Base-by-base conservation (phyloP, 495 filamentous ascomycete genomes). In the Cryomyces minteri region DNA sequence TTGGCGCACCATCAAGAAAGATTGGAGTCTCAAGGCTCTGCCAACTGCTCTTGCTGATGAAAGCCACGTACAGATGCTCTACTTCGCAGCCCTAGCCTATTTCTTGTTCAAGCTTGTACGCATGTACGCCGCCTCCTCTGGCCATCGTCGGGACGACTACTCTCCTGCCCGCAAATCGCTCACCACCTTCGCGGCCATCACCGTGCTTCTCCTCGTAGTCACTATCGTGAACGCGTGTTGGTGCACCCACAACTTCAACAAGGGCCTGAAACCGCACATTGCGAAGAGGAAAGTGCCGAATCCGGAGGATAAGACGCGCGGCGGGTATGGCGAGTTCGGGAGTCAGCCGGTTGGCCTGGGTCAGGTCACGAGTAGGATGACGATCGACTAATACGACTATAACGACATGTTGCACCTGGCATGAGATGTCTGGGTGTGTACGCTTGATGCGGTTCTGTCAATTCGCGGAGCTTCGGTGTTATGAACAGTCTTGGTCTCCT, bases 51-150 rank as follows among this genome's bases (percentile, higher is more conserved):
- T 47, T 30, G 1, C 18, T 25, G 18, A 25, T 25, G 18, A 25
- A 25, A 25, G 18, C 18, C 18, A 25, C 34, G 42, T 38, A 36
- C 50, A 76, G 73, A 57, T 86, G 39, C 70, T 94, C 14, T 92
- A 94, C 62, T 85, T 94, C 56, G 86, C 77, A 43, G 88, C 76
- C 34, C 71, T 96, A 53, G 86, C 82, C 41, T 98, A 96, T 65
- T 98, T 98, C 72, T 71, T 94, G 57, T 98, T 96, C 76, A 98
- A 98, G 69, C 76, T 95, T 29, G 77, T 86, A 45, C 86, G 90
- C 57, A 98, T 98, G 78, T 98, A 92, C 66, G 72, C 74, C 47
- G 62, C 68, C 11, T 57, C 52, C 31, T 11, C 29, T 11, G 33
- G 34, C 30, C 18, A 25, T 25, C 50, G 50, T 30, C 33, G 43